These are phyloP conservation scores for Panellus pusillus DNA, from an alignment of 768 basidiomycete genomes.

Conservation along the genomic window DNA sequence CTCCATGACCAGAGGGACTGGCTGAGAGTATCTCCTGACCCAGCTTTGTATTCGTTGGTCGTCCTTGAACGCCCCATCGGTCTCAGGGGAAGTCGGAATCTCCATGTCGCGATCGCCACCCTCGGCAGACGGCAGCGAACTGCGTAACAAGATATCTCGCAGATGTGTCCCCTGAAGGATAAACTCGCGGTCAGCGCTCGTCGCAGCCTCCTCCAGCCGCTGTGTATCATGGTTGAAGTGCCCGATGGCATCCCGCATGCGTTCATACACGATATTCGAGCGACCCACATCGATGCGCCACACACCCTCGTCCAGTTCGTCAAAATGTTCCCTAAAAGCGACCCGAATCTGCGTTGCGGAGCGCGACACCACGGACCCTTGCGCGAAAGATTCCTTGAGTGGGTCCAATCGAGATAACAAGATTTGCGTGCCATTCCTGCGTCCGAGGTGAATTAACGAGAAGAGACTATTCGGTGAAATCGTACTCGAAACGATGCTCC, in stretches of 20 bases:
- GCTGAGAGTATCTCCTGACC: conserved; percentile 64
- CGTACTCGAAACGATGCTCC: conserved; percentile 72
- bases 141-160: conserved; percentile 66
- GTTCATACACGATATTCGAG: conserved; percentile 62
- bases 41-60: conserved; percentile 82
- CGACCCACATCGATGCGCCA: conserved; percentile 76
- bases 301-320: conserved; percentile 40
- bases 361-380: conserved; percentile 55
- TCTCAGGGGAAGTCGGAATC: conserved; percentile 14
- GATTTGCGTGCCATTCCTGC: conserved; percentile 72
- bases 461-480: conserved; percentile 10
- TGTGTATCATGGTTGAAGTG: conserved; percentile 56
- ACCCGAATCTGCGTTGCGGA: conserved; percentile 56
- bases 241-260: conserved; percentile 69
- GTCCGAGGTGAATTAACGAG: neutral
- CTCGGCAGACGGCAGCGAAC: conserved; percentile 41
- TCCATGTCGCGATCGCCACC: conserved; percentile 26
- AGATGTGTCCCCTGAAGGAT: conserved; percentile 72
- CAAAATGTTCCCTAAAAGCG: conserved; percentile 50
- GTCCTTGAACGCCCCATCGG: conserved; percentile 57
- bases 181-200: conserved; percentile 40
- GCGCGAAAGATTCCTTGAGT: conserved; percentile 48
- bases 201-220: conserved; percentile 33
- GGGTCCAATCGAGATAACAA: conserved; percentile 67
- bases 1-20: conserved; percentile 62